Percentiles rank a stretch among this genome's conserved stretches.
phyloP scores from a whole-genome alignment of 148 eudicot species.

The Camellia japonica region DNA sequence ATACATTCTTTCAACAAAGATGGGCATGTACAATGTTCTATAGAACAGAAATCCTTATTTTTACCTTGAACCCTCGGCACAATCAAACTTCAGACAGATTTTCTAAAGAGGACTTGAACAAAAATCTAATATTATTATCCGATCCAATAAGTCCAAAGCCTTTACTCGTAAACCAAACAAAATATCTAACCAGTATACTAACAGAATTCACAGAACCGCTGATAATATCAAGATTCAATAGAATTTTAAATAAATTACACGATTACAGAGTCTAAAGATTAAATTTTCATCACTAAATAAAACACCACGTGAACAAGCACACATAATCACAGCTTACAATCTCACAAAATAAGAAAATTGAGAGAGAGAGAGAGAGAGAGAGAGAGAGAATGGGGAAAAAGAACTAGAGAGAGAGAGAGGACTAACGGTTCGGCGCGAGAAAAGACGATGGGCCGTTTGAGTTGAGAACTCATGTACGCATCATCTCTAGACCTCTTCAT shows the following conservation, averaged over 20 bases:
- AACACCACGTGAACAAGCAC: conserved; percentile 3
- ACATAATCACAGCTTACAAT: neutral
- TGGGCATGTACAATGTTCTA: neutral
- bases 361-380: neutral
- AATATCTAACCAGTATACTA: neutral
- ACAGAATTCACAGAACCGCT: neutral
- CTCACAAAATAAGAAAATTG: conserved; percentile 1
- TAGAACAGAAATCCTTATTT: neutral
- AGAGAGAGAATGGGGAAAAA: neutral
- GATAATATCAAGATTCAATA: too few species aligned
- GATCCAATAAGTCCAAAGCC: neutral
- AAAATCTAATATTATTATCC: neutral
- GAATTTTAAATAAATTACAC: neutral
- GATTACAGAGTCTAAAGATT: neutral
- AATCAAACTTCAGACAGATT: conserved; percentile 1
- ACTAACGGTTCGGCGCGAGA: conserved; percentile 62
- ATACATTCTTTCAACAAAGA: too few species aligned
- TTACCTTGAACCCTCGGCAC: neutral
- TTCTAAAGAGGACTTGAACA: neutral
- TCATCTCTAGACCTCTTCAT: conserved; percentile 85
- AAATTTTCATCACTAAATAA: neutral
- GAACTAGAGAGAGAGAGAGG: conserved; percentile 10
- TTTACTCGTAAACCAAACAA: neutral
- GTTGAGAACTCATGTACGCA: conserved; percentile 50
- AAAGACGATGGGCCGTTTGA: conserved; percentile 49